Percentiles rank a stretch among this genome's conserved stretches.
Evolutionary conservation across 192 early-diverging fungal species (phyloP).

Genomic region (Backusella westeae): DNA sequence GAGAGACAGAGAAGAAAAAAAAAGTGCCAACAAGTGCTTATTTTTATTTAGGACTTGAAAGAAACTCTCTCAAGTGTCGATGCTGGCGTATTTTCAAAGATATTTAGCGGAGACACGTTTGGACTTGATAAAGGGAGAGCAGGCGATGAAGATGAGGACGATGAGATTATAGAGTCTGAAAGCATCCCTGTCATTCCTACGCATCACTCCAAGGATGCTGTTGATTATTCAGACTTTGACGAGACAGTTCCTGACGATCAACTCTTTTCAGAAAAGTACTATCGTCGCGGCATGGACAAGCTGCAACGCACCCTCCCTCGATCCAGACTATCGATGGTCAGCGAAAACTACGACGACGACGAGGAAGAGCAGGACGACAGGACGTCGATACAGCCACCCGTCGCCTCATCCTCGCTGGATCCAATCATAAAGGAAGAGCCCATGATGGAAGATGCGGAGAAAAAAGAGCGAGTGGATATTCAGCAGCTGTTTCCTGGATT

Average conservation of each 20-base stretch:
- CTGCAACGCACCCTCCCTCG: slow-evolving; percentile 14
- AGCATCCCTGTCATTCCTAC: slow-evolving; percentile 49
- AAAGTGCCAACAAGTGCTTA: neutral
- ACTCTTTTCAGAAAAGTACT: slow-evolving; percentile 47
- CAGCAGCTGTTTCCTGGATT: slow-evolving; percentile 60
- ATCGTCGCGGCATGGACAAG: slow-evolving; percentile 40
- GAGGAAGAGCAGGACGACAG: slow-evolving; percentile 25
- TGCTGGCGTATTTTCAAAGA: slow-evolving; percentile 47
- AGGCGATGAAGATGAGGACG: slow-evolving; percentile 43
- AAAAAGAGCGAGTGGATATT: slow-evolving; percentile 36
- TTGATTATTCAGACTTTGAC: slow-evolving; percentile 83
- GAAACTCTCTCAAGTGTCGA: slow-evolving; percentile 52
- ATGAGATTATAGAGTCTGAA: slow-evolving; percentile 25
- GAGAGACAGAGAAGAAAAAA: neutral
- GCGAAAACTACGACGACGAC: slow-evolving; percentile 42
- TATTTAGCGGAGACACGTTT: slow-evolving; percentile 48
- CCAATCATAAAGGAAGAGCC: slow-evolving; percentile 5
- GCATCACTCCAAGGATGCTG: slow-evolving; percentile 57
- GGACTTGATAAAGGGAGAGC: slow-evolving; percentile 50
- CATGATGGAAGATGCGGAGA: neutral
- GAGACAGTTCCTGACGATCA: slow-evolving; percentile 73
- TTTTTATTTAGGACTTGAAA: slow-evolving; percentile 46
- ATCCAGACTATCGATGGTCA: slow-evolving; percentile 27
- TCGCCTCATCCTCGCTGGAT: neutral
- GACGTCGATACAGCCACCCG: neutral